phyloP scores from a whole-genome alignment of 2,329 filamentous ascomycete species.

The Xylariaceae sp. region DNA sequence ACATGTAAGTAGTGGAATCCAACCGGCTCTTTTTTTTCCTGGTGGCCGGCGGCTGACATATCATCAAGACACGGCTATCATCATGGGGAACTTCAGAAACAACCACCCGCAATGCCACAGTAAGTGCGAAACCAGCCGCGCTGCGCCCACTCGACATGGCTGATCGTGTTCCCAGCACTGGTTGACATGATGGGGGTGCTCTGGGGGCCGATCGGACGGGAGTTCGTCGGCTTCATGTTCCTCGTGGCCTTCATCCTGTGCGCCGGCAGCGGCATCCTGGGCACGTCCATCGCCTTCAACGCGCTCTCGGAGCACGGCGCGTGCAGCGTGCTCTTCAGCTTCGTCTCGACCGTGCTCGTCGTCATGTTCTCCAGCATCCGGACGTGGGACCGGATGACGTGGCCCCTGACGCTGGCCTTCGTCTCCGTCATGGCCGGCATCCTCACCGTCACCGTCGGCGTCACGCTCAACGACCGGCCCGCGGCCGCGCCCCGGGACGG shows the following conservation, averaged over 20 bases:
- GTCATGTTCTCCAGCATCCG: conserved; percentile 14
- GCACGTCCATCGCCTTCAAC: conserved; percentile 16
- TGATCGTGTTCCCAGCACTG: conserved; percentile 6
- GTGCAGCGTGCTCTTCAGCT: conserved; percentile 19
- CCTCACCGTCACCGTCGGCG: conserved; percentile 26
- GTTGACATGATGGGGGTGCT: conserved; percentile 18
- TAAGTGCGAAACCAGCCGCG: too few species aligned
- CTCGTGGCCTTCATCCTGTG: conserved; percentile 19
- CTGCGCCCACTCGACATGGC: too few species aligned
- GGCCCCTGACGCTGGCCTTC: conserved; percentile 34
- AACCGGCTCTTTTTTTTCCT: background rate
- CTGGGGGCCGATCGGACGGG: conserved; percentile 17
- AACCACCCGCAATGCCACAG: background rate
- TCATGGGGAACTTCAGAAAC: background rate
- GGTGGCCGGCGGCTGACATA: background rate
- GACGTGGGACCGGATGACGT: conserved; percentile 12
- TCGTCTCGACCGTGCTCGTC: conserved; percentile 17
- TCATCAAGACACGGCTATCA: background rate
- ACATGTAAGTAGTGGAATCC: conserved; percentile 15
- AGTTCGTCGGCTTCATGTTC: conserved; percentile 18
- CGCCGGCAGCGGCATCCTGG: conserved; percentile 14
- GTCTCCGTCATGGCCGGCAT: conserved; percentile 42
- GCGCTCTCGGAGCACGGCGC: conserved; percentile 19
- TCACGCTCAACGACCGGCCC: conserved; percentile 44
- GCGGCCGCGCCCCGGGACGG: conserved; percentile 49